A percentile compares a stretch with the other conserved stretches of the same genome.
Conservation (phyloP, 2,329 filamentous ascomycete species). For the Pseudogymnoascus sp. region DNA sequence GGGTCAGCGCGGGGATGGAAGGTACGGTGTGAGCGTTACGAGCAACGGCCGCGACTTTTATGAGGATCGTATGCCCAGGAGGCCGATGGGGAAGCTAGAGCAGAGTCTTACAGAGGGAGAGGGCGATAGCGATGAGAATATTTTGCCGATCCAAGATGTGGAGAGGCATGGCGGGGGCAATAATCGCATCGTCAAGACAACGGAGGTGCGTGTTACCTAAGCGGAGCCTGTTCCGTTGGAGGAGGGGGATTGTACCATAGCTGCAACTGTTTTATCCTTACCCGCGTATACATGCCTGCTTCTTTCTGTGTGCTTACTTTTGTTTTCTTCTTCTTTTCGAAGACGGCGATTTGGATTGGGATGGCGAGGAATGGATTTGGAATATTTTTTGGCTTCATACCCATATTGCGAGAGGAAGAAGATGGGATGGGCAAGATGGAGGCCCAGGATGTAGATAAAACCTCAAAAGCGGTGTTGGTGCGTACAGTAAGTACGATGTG, state of each 20-base stretch:
- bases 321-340: not conserved
- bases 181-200: constrained; percentile 18
- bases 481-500: not conserved
- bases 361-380: not conserved
- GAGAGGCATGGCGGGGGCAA: constrained; percentile 2
- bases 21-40: constrained; percentile 17
- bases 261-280: constrained; percentile 3
- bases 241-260: not conserved
- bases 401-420: not conserved
- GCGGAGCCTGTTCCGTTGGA: not conserved
- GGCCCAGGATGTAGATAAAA: not conserved
- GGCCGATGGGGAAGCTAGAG: constrained; percentile 14
- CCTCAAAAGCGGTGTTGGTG: not conserved
- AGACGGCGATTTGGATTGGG: not conserved
- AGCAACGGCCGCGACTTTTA: constrained; percentile 12
- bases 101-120: constrained; percentile 13
- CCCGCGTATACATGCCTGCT: not conserved
- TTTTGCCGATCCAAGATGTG: constrained; percentile 15
- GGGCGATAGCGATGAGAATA: constrained; percentile 17
- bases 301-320: constrained; percentile 2
- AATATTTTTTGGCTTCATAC: not conserved
- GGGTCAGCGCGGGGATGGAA: not conserved
- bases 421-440: not conserved
- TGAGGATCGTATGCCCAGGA: constrained; percentile 11
- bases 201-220: constrained; percentile 15